phyloP scores from a whole-genome alignment of 805 yeast species.

The Wickerhamomyces ciferrii region DNA sequence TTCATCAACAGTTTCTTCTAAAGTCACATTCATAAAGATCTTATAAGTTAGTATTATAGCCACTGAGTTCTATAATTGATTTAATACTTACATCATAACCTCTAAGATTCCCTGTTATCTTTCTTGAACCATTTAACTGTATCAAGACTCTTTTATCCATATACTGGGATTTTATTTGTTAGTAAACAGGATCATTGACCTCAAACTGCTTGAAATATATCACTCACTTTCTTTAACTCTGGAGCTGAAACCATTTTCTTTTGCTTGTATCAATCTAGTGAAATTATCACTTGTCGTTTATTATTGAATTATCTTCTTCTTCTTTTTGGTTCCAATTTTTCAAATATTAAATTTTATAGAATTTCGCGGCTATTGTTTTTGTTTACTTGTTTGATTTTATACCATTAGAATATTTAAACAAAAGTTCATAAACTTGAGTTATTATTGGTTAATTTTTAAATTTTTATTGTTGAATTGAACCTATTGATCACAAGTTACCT shows the following conservation, averaged over 20 bases:
- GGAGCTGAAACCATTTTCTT: constrained; percentile 53
- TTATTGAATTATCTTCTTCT: no score
- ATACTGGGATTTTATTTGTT: constrained; percentile 42
- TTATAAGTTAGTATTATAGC: constrained; percentile 8
- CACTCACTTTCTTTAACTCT: constrained; percentile 48
- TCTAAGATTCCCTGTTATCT: constrained; percentile 71
- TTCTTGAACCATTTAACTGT: constrained; percentile 74
- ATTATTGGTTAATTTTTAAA: no score
- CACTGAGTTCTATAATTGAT: neutral
- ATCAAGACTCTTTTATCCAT: constrained; percentile 72
- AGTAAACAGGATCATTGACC: neutral
- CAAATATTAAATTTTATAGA: neutral
- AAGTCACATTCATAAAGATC: constrained; percentile 65
- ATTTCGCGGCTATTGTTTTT: neutral
- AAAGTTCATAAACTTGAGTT: no score
- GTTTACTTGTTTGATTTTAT: neutral
- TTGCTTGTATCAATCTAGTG: no score
- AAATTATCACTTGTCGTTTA: no score
- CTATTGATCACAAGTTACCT: no score
- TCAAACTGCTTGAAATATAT: no score
- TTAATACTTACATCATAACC: constrained; percentile 64
- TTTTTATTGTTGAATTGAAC: no score
- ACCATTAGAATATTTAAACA: no score
- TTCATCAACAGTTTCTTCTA: constrained; percentile 68
- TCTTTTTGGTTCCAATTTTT: neutral